phyloP scores from a whole-genome alignment of 2,329 filamentous ascomycete genomes.

The Monosporascus sp. region DNA sequence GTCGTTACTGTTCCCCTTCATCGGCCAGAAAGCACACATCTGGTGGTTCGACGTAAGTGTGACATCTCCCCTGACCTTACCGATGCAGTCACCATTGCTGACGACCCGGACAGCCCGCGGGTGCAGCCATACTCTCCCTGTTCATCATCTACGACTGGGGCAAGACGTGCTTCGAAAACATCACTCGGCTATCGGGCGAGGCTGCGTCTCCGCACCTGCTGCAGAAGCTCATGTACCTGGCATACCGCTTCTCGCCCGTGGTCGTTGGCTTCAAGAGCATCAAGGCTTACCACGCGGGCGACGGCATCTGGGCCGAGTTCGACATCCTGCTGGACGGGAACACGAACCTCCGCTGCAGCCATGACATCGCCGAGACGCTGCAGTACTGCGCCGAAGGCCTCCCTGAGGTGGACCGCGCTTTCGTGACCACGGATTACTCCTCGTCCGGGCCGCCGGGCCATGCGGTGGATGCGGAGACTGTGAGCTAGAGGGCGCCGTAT shows the following conservation, averaged over 20 bases:
- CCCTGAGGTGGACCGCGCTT: slow-evolving; percentile 32
- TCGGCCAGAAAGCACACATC: slow-evolving; percentile 51
- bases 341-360: slow-evolving; percentile 44
- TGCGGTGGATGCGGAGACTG: slow-evolving; percentile 11
- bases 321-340: slow-evolving; percentile 53
- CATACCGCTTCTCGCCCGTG: slow-evolving; percentile 49
- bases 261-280: slow-evolving; percentile 50
- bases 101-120: slow-evolving; percentile 32
- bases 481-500: not conserved
- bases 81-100: not conserved
- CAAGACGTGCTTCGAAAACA: slow-evolving; percentile 54
- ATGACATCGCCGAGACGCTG: slow-evolving; percentile 58
- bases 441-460: slow-evolving; percentile 17
- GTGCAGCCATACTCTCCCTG: slow-evolving; percentile 56
- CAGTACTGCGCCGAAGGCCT: slow-evolving; percentile 56
- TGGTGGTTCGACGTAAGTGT: slow-evolving; percentile 60
- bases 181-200: slow-evolving; percentile 53
- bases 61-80: no score
- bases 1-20: slow-evolving; percentile 56
- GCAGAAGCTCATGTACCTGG: slow-evolving; percentile 55
- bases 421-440: slow-evolving; percentile 34
- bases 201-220: slow-evolving; percentile 45
- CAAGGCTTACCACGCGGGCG: slow-evolving; percentile 56
- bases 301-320: slow-evolving; percentile 58
- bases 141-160: slow-evolving; percentile 68